Conservation (phyloP, 331 rosid species). For the Spiraea crenata region DNA sequence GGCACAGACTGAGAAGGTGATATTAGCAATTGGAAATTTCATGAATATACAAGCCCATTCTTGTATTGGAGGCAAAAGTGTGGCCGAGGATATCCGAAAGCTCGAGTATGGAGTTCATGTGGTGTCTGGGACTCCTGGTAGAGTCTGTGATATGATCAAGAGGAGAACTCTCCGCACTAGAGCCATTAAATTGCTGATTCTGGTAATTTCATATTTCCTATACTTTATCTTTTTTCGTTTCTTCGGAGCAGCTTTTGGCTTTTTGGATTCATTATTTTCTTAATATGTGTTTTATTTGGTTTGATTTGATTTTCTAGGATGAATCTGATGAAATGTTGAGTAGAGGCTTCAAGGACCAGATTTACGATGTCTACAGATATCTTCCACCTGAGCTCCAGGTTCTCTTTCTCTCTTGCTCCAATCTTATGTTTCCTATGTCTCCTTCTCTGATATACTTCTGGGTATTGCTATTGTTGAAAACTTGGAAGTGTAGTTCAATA, state of each 20-base stretch:
- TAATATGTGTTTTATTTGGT: not conserved
- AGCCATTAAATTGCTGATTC: slow-evolving; percentile 76
- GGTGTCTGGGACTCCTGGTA: slow-evolving; percentile 98
- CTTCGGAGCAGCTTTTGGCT: not conserved
- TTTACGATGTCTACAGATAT: slow-evolving; percentile 93
- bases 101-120: slow-evolving; percentile 96
- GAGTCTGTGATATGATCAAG: slow-evolving; percentile 98
- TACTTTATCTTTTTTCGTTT: not conserved
- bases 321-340: slow-evolving; percentile 99
- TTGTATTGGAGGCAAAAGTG: slow-evolving; percentile 93
- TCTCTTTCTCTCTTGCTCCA: slow-evolving; percentile 12
- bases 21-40: slow-evolving; percentile 84
- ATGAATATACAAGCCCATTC: slow-evolving; percentile 89
- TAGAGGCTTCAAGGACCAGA: slow-evolving; percentile 98
- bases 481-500: slow-evolving; percentile 10
- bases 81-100: slow-evolving; percentile 97
- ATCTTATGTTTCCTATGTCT: not conserved
- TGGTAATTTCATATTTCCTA: slow-evolving; percentile 46
- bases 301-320: slow-evolving; percentile 45
- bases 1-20: slow-evolving; percentile 87
- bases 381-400: slow-evolving; percentile 99
- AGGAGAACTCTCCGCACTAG: slow-evolving; percentile 94
- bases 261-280: not conserved
- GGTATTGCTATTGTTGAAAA: not conserved
- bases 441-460: not conserved